Conservation (phyloP, 352 stramenopile genomes). For the Thraustochytrium striatum region DNA sequence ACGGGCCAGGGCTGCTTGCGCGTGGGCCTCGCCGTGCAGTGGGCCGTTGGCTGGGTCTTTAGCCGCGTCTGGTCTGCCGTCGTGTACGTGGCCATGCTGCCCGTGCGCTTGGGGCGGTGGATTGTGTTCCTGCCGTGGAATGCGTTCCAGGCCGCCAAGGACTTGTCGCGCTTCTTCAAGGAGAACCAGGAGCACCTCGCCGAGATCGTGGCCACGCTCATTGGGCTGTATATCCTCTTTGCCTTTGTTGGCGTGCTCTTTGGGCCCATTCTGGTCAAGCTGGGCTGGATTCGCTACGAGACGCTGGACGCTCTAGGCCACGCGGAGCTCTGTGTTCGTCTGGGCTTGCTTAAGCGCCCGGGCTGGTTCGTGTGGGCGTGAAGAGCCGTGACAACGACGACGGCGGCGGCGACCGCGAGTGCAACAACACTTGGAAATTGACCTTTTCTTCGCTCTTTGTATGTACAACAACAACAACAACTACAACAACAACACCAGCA, state of each 20-base stretch:
- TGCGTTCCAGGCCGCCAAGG: not conserved
- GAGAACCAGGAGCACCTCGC: constrained; percentile 35
- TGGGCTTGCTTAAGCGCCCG: not conserved
- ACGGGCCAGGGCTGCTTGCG: not conserved
- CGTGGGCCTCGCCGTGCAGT: not conserved
- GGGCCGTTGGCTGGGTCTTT: not conserved
- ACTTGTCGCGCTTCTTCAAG: constrained; percentile 5
- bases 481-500: too few relatives aligned
- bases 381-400: too few relatives aligned
- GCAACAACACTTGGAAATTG: too few relatives aligned
- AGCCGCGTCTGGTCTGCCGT: not conserved
- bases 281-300: constrained; percentile 35
- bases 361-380: constrained; percentile 39
- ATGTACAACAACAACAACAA: too few relatives aligned
- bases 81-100: not conserved
- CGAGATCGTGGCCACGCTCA: constrained; percentile 29
- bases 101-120: not conserved
- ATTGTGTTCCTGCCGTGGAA: constrained; percentile 19
- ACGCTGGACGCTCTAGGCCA: constrained; percentile 26
- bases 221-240: constrained; percentile 26
- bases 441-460: too few relatives aligned
- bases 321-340: constrained; percentile 17
- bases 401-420: too few relatives aligned
- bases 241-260: constrained; percentile 15
- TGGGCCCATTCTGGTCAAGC: constrained; percentile 27